Percentiles rank a stretch among this genome's conserved stretches.
Evolutionary conservation across 169 alveolate species (phyloP).

Genomic region (Eimeria maxima): DNA sequence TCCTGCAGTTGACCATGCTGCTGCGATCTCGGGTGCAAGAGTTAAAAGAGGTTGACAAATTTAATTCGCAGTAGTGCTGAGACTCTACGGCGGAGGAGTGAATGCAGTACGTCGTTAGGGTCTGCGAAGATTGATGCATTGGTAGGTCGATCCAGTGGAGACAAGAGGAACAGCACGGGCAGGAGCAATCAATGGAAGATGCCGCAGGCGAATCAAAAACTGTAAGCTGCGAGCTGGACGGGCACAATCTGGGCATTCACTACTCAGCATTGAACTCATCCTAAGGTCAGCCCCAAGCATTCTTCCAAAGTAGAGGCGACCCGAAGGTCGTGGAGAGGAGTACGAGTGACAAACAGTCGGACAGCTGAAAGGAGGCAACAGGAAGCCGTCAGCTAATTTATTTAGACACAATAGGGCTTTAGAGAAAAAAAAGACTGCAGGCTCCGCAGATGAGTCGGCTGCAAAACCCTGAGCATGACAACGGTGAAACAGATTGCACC

Average conservation of each 20-base stretch:
- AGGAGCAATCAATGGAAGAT: neutral
- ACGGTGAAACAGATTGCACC: no score
- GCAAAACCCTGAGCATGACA: no score
- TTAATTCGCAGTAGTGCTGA: neutral
- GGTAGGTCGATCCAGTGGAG: neutral
- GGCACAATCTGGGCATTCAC: neutral
- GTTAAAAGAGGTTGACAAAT: no score
- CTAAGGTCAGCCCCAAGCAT: neutral
- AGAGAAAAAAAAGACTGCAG: neutral
- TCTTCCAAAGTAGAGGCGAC: neutral
- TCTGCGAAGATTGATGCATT: neutral
- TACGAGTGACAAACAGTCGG: neutral
- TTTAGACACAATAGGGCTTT: neutral
- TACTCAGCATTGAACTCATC: neutral
- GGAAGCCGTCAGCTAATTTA: neutral
- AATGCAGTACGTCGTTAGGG: neutral
- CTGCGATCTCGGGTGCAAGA: no score
- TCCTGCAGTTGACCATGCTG: no score
- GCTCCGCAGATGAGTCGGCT: no score
- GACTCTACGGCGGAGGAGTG: neutral
- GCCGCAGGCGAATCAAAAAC: neutral
- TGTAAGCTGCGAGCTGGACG: neutral
- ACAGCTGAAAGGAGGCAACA: neutral
- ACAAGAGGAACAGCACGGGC: neutral
- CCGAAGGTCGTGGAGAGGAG: neutral